A percentile compares a stretch with the other conserved stretches of the same genome.
phyloP scores from a whole-genome alignment of 441 rosid species.

The California macrophylla region DNA sequence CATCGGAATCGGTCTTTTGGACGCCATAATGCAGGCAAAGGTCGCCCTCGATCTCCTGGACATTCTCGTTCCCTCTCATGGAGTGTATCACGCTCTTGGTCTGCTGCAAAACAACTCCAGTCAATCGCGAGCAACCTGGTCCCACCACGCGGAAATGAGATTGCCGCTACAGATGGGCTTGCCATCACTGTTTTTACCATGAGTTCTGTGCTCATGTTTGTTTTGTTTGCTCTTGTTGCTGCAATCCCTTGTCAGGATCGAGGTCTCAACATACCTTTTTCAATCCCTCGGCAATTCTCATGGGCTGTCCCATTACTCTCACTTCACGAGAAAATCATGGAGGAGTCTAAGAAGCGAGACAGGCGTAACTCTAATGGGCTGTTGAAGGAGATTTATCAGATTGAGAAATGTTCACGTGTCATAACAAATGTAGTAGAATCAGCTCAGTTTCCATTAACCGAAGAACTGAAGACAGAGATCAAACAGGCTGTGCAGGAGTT shows the following conservation, averaged over 20 bases:
- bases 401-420: conserved; percentile 25
- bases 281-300: conserved; percentile 25
- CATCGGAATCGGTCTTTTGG: conserved; percentile 33
- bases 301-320: conserved; percentile 24
- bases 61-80: conserved; percentile 37
- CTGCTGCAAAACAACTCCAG: conserved; percentile 36
- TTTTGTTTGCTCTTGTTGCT: conserved; percentile 35
- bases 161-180: conserved; percentile 33
- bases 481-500: conserved; percentile 24
- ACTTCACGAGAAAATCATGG: conserved; percentile 33
- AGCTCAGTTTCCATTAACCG: conserved; percentile 26
- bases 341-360: conserved; percentile 34
- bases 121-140: conserved; percentile 25
- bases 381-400: conserved; percentile 31
- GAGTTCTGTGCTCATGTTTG: conserved; percentile 29
- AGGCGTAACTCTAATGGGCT: conserved; percentile 24
- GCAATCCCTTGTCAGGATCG: conserved; percentile 43
- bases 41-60: conserved; percentile 13
- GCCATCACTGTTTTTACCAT: conserved; percentile 30
- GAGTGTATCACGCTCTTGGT: conserved; percentile 40
- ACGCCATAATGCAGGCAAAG: conserved; percentile 17
- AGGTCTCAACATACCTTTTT: conserved; percentile 25
- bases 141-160: conserved; percentile 29
- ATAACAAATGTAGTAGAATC: conserved; percentile 28
- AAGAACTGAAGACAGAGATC: conserved; percentile 24